These are phyloP conservation scores for Sordaria brevicollis DNA, from an alignment of 495 filamentous ascomycete species.

Conservation along the genomic window DNA sequence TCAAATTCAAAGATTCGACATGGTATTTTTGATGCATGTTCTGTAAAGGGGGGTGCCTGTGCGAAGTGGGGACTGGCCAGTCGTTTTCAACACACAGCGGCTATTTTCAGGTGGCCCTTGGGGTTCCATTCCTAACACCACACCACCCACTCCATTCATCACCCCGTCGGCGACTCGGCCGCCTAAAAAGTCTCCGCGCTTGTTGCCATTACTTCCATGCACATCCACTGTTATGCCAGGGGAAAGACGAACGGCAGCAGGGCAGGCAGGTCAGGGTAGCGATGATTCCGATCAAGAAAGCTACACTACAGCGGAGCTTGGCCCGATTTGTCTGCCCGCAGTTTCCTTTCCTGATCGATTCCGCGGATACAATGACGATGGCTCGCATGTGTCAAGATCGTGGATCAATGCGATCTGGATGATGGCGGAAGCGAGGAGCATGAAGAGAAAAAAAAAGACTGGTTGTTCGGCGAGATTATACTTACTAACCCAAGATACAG, in stretches of 20 bases:
- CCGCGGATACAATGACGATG: background rate
- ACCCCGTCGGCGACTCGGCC: background rate
- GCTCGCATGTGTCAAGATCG: background rate
- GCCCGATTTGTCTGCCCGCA: background rate
- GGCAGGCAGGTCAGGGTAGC: background rate
- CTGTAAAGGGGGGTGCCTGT: too few relatives aligned
- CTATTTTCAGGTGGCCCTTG: background rate
- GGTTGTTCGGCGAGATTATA: background rate
- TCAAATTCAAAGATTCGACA: too few relatives aligned
- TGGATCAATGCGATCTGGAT: background rate
- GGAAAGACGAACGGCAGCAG: background rate
- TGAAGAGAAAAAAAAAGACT: background rate
- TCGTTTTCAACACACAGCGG: too few relatives aligned
- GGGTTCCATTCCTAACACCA: background rate
- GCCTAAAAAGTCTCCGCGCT: background rate
- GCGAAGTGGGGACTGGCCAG: too few relatives aligned
- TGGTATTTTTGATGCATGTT: too few relatives aligned
- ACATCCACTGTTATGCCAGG: background rate
- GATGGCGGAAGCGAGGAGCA: background rate
- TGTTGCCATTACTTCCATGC: background rate
- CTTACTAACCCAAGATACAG: background rate
- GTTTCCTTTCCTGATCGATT: background rate
- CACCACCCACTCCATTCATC: background rate
- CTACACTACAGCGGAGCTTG: background rate
- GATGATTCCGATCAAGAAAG: background rate